Base-by-base conservation (phyloP, 2,329 filamentous ascomycete genomes). In the Ophiocordyceps australis region DNA sequence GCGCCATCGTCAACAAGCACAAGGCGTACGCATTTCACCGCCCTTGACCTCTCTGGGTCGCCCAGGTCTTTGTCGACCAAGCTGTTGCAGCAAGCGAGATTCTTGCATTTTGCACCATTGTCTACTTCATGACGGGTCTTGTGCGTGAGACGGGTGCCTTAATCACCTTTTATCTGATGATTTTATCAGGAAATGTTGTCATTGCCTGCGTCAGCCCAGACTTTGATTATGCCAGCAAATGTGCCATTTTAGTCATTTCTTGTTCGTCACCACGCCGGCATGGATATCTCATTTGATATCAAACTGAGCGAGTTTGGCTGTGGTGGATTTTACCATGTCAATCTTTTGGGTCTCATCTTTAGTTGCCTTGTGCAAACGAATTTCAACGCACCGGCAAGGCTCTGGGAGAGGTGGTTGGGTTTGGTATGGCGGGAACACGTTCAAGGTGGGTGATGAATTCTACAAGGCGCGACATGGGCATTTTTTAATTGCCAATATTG, bases 151-250 rank as follows among this genome's bases (percentile, higher is more conserved):
- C 73, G 0, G 75, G 75, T 0, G 72, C 74, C 2, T 86, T 86
- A 54, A 83, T 83, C 52, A 80, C 62, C 0, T 85, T 81, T 43
- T 74, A 72, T 35, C 48, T 85, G 10, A 57, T 83, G 46, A 65
- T 83, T 11, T 58, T 81, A 22, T 63, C 63, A 3, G 70, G 65
- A 4, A 78, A 77, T 37, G 60, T 79, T 17, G 78, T 75, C 3
- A 59, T 85, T 3, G 79, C 74, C 6, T 81, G 73, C 31, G 31
- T 79, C 9, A 82, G 75, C 31, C 76, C 78, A 0, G 77, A 82
- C 39, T 91, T 91, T 30, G 79, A 91, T 43, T 78, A 77, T 22
- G 83, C 83, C 4, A 79, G 85, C 47, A 85, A 85, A 46, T 75
- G 80, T 28, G 79, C 79, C 6, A 73, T 80, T 5, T 60, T 81